These are phyloP conservation scores for Botryotinia globosa DNA, from an alignment of 2,329 filamentous ascomycete genomes.

Conservation along the genomic window DNA sequence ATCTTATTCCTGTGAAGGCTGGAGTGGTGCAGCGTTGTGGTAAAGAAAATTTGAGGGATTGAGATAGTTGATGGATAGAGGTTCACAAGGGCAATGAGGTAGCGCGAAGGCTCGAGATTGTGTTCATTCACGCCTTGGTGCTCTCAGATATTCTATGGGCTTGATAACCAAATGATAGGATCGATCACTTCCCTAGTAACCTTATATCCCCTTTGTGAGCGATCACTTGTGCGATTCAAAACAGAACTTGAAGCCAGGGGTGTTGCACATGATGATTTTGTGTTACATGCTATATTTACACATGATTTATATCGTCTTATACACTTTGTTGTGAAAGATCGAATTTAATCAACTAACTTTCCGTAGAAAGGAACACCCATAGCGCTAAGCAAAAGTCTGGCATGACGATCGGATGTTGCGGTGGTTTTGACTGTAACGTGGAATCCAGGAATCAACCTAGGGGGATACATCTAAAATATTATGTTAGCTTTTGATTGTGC, in stretches of 20 bases:
- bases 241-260: background rate
- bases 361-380: slow-evolving; percentile 36
- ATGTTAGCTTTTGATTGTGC: slow-evolving; percentile 22
- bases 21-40: background rate
- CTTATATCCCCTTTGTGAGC: background rate
- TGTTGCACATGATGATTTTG: slow-evolving; percentile 4
- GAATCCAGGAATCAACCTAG: slow-evolving; percentile 44
- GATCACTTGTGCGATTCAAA: background rate
- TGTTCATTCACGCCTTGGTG: background rate
- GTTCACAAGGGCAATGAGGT: background rate
- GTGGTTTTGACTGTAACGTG: slow-evolving; percentile 39
- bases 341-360: slow-evolving; percentile 33
- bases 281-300: slow-evolving; percentile 19
- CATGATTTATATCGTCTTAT: slow-evolving; percentile 7
- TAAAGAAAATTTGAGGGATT: background rate
- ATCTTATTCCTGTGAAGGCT: background rate
- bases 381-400: slow-evolving; percentile 34
- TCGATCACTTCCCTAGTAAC: background rate
- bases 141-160: accelerated
- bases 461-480: slow-evolving; percentile 52
- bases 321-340: background rate
- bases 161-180: background rate
- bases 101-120: background rate
- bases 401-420: slow-evolving; percentile 35
- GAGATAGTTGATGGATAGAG: background rate